Conservation (phyloP, 106 monocot genomes). For the Phalaenopsis aphrodite region DNA sequence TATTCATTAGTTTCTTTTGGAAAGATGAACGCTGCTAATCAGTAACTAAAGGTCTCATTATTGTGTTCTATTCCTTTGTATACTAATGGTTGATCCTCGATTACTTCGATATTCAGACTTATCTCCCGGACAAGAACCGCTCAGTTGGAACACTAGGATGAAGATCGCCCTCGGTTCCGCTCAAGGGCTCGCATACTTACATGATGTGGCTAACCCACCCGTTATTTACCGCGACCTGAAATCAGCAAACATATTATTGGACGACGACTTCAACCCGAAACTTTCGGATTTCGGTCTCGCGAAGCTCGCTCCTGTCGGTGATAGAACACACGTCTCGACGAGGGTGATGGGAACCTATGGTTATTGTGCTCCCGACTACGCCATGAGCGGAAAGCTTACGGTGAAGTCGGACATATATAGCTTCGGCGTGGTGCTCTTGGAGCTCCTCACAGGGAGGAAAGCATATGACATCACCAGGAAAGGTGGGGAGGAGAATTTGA, state of each 20-base stretch:
- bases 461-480: not conserved
- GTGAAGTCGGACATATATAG: conserved; percentile 12
- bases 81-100: not conserved
- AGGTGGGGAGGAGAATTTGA: conserved; percentile 8
- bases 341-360: conserved; percentile 8
- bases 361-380: conserved; percentile 8
- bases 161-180: conserved; percentile 4
- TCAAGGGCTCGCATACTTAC: conserved; percentile 1
- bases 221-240: conserved; percentile 5
- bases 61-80: too few relatives aligned
- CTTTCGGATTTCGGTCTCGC: conserved; percentile 8
- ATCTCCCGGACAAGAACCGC: not conserved
- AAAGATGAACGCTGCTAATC: too few relatives aligned
- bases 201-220: conserved; percentile 2
- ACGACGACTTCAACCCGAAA: conserved; percentile 2
- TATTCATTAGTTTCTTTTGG: too few relatives aligned
- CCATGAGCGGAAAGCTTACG: conserved; percentile 5
- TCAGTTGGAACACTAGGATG: not conserved
- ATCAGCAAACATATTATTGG: conserved; percentile 8
- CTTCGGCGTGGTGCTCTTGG: conserved; percentile 5
- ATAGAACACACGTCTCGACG: conserved; percentile 5
- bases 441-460: conserved; percentile 3
- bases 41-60: too few relatives aligned
- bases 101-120: not conserved
- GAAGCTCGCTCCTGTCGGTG: conserved; percentile 2